These are phyloP conservation scores for Lachancea lanzarotensis DNA, from an alignment of 805 yeast genomes.

Conservation along the genomic window DNA sequence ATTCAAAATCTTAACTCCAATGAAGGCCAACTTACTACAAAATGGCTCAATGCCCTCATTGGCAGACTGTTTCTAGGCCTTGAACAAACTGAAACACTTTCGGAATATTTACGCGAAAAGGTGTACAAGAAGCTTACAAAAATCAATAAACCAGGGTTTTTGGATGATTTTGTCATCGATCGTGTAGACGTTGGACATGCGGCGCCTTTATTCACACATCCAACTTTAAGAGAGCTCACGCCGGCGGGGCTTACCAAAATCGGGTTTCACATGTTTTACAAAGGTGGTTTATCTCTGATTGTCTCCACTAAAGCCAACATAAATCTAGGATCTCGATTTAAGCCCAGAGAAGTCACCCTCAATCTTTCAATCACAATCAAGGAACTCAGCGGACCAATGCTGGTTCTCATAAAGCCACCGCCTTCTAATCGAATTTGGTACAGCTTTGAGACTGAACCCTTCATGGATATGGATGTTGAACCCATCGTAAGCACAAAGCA, in stretches of 20 bases:
- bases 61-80: constrained; percentile 78
- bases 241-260: constrained; percentile 74
- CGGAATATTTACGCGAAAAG: constrained; percentile 48
- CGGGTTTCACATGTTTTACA: constrained; percentile 56
- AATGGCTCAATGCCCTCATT: constrained; percentile 84
- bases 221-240: constrained; percentile 58
- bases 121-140: constrained; percentile 68
- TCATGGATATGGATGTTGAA: constrained; percentile 66
- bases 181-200: constrained; percentile 69
- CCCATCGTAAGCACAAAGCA: constrained; percentile 88
- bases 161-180: constrained; percentile 74
- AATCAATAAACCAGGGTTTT: constrained; percentile 78
- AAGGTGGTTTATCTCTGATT: constrained; percentile 69
- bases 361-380: constrained; percentile 62
- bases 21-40: constrained; percentile 73
- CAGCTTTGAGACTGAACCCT: constrained; percentile 73
- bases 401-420: constrained; percentile 72
- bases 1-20: constrained; percentile 75
- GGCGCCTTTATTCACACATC: constrained; percentile 74
- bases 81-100: constrained; percentile 64
- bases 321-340: constrained; percentile 69
- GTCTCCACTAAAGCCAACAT: constrained; percentile 75
- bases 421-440: constrained; percentile 93
- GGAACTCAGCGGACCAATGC: constrained; percentile 65
- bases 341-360: constrained; percentile 68